These are phyloP conservation scores for Anisodus tanguticus DNA, from an alignment of 257 asterid genomes.

Conservation along the genomic window DNA sequence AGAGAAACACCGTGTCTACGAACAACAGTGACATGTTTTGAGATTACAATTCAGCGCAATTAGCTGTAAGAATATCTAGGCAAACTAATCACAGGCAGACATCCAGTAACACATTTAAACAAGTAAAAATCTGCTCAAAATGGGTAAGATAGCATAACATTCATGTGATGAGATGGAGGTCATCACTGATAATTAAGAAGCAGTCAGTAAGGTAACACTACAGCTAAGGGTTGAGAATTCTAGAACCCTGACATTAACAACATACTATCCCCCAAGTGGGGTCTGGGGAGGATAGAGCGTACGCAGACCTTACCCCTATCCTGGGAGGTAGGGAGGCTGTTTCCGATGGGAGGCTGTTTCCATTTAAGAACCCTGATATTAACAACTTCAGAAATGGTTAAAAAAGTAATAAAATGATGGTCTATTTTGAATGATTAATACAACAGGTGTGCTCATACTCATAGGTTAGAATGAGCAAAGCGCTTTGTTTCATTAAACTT, in stretches of 20 bases:
- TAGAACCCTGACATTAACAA: not conserved
- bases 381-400: slow-evolving; percentile 14
- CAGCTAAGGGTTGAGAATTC: not conserved
- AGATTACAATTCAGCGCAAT: not conserved
- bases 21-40: not conserved
- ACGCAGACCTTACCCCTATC: too few species aligned
- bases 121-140: not conserved
- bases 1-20: too few species aligned
- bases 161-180: not conserved
- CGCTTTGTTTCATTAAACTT: slow-evolving; percentile 7
- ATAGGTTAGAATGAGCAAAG: slow-evolving; percentile 6
- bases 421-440: slow-evolving; percentile 4
- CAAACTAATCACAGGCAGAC: not conserved
- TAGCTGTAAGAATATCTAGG: not conserved
- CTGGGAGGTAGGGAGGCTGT: too few species aligned
- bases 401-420: slow-evolving; percentile 3
- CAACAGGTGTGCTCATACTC: not conserved
- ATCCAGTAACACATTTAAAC: not conserved
- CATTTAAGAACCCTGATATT: too few species aligned
- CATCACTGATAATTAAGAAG: not conserved
- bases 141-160: not conserved
- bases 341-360: too few species aligned
- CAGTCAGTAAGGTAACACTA: not conserved
- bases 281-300: too few species aligned
- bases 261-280: too few species aligned